Evolutionary conservation across 2,329 filamentous ascomycete species (phyloP), one percentile per base, ranked within the genome.

Genomic region (Fusarium sp.): DNA sequence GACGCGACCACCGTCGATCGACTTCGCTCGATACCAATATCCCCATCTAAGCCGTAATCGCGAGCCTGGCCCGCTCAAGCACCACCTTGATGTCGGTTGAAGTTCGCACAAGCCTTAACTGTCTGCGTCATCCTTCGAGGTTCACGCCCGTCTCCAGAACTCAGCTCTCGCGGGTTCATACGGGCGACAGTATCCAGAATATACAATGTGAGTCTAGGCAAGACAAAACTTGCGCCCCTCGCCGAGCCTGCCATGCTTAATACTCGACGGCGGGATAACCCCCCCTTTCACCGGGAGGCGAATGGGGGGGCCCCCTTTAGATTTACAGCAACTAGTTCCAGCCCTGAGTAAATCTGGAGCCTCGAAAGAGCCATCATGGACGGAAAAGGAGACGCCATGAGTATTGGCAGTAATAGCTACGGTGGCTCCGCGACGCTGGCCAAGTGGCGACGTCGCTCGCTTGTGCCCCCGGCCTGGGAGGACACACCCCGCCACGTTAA

Each of bases 1-100:
- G 23, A 23, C 23, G 23, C 23, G 23, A 23, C 23, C 23, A 23
- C 10, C 48, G 16, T 65, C 64, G 60, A 61, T 28, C 60, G 44
- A 57, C 44, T 41, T 53, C 58, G 43, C 52, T 62, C 57, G 44
- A 66, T 52, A 56, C 51, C 55, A 48, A 59, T 30, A 36, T 36
- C 40, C 27, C 46, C 34, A 47, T 46, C 43, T 66, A 63, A 70
- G 66, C 70, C 64, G 55, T 68, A 57, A 66, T 44, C 70, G 60
- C 71, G 73, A 75, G 72, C 74, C 73, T 73, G 70, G 70, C 73
- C 73, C 70, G 71, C 72, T 75, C 74, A 72, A 69, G 81, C 72
- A 78, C 83, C 76, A 85, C 75, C 85, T 87, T 87, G 85, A 88
- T 88, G 86, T 88, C 86, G 85, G 84, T 87, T 86, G 85, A 87